Conservation (phyloP, 495 filamentous ascomycete genomes). For the Penicillium malachiteum region DNA sequence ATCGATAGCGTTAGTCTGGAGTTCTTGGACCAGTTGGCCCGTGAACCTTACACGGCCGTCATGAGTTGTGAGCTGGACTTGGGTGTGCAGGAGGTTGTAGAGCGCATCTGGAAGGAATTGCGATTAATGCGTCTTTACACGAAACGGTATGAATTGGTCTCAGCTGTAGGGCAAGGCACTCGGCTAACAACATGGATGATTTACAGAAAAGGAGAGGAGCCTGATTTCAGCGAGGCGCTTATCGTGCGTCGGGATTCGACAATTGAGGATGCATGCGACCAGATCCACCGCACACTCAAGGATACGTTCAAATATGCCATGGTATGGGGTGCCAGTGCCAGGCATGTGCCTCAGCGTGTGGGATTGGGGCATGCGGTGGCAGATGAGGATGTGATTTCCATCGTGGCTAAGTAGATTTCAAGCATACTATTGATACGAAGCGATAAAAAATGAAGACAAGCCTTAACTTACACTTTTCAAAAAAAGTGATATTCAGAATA, state of each 20-base stretch:
- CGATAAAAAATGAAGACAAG: conserved; percentile 8
- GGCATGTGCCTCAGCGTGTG: conserved; percentile 92
- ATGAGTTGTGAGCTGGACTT: conserved; percentile 98
- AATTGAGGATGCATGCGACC: conserved; percentile 97
- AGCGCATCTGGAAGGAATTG: conserved; percentile 93
- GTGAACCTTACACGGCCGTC: conserved; percentile 89
- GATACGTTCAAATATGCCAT: conserved; percentile 98
- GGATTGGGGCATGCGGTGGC: conserved; percentile 82
- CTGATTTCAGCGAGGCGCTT: conserved; percentile 87
- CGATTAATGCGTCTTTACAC: conserved; percentile 92
- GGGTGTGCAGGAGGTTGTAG: conserved; percentile 93
- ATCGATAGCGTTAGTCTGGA: conserved; percentile 94
- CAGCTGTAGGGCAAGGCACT: not conserved
- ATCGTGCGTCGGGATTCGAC: conserved; percentile 85
- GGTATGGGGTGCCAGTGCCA: conserved; percentile 95
- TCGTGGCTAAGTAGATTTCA: conserved; percentile 56
- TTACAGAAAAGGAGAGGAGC: conserved; percentile 76
- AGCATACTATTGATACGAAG: conserved; percentile 3
- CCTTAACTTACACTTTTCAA: not conserved
- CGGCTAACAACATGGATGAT: not conserved
- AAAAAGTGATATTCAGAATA: not conserved
- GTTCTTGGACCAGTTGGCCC: conserved; percentile 86
- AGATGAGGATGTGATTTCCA: conserved; percentile 97
- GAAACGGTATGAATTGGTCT: conserved; percentile 58
- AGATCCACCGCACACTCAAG: conserved; percentile 90